Conservation (phyloP, 2,329 filamentous ascomycete genomes). For the Torrubiella hemipterigena region DNA sequence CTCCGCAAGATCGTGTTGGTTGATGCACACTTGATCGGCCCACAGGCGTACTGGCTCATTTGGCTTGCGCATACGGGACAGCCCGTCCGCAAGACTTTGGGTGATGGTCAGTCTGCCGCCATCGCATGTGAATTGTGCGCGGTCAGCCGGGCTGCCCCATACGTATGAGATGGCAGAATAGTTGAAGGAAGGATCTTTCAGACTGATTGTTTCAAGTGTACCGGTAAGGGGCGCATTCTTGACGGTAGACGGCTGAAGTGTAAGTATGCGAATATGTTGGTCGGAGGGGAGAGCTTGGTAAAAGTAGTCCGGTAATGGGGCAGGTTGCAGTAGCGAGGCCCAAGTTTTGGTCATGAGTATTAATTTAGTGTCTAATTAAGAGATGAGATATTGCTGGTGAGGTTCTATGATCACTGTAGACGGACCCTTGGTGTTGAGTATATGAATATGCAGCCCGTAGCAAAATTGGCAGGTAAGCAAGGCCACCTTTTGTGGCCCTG, state of each 20-base stretch:
- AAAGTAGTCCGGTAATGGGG: too few relatives aligned
- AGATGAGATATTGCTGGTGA: too few relatives aligned
- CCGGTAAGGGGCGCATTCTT: conserved; percentile 13
- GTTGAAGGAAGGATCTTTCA: conserved; percentile 9
- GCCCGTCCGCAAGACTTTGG: conserved; percentile 17
- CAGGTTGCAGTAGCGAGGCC: too few relatives aligned
- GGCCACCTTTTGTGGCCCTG: too few relatives aligned
- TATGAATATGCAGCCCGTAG: too few relatives aligned
- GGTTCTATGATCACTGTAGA: too few relatives aligned
- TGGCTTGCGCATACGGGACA: conserved; percentile 15
- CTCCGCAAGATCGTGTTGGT: conserved; percentile 22
- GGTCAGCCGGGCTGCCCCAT: conserved; percentile 17
- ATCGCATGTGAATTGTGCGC: conserved; percentile 11
- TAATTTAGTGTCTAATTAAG: too few relatives aligned
- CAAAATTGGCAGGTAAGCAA: too few relatives aligned
- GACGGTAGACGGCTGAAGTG: conserved; percentile 16
- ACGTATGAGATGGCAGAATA: conserved; percentile 25
- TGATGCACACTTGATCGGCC: conserved; percentile 29
- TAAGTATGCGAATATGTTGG: conserved; percentile 21
- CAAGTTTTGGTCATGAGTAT: too few relatives aligned
- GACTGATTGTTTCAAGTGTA: conserved; percentile 11
- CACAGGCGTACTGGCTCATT: conserved; percentile 18
- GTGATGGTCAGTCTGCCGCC: conserved; percentile 15
- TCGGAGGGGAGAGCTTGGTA: too few relatives aligned
- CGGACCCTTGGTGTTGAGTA: too few relatives aligned